Base-by-base conservation (phyloP, 345 rosid genomes). In the Populus davidiana region DNA sequence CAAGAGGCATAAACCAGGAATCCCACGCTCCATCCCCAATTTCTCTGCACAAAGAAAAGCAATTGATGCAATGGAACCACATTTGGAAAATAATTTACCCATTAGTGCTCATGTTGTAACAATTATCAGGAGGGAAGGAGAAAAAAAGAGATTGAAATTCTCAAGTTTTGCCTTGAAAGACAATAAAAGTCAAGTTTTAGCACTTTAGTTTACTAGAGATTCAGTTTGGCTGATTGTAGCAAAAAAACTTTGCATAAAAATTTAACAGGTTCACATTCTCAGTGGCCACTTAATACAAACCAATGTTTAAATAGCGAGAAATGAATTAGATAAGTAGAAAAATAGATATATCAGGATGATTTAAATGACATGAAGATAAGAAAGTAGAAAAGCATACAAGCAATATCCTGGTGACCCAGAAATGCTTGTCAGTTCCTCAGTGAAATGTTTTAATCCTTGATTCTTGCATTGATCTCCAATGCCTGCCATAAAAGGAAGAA, bases 1-100 rank as follows among this genome's bases (percentile, higher is more conserved):
- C 86, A 25, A 95, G 93, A 81, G 98, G 90, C 95, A 88, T 88
- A 80, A 92, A 90, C 99, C 98, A 95, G 11, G 99, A 95, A 85
- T 95, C 98, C 76, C 88, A 84, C 36, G 82, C 64, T 77, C 98
- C 99, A 86, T 77, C 81, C 75, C 99, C 99, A 81, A 93, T 69
- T 91, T 95, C 99, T 80, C 99, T 93, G 86, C 78, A 82, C 25
- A 63, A 70, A 71, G 43, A 71, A 70, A 71, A 64, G 38, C 52
- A 70, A 75, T 39, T 36, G 71, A 76, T 29, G 67, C 65, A 54
- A 66, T 52, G 35, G 33, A 36, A 43, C 59, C 74, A 66, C 14
- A 12, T 61, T 62, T 62, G 39, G 7, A 12, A 38, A 49, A 31
- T 21, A n/a, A 18, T 4, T 33, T 18, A 71, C 16, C 21, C 56